Evolutionary conservation across 371 early-diverging fungal genomes (phyloP), one percentile per base, ranked within the genome.

Genomic region (Amoeboaphelidium protococcarum): DNA sequence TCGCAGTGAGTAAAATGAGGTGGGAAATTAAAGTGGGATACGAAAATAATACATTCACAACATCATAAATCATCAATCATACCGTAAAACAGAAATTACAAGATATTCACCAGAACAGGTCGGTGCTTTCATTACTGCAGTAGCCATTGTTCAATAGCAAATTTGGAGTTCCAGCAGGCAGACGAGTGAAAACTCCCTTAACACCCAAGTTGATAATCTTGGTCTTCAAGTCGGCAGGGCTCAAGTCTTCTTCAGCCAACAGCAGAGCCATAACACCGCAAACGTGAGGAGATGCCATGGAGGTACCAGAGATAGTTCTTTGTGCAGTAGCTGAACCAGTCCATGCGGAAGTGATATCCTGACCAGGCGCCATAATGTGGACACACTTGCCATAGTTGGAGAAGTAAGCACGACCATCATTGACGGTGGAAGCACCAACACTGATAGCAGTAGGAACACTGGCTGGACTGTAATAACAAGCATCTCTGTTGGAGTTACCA

Each of bases 361-460:
- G 12, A n/a, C 67, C 67, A 3, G 67, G 67, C 19, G 66, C 67
- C 51, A 57, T 61, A 20, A 66, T 42, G 50, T 66, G 58, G 20
- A 66, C 62, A 51, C 67, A 66, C 13, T 27, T 4, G 2, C 67
- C 67, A 23, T 45, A 59, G 47, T 66, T 66, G 44, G 49, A 52
- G 40, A 63, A 65, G 22, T 43, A 40, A 3, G 63, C 57, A 26
- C 55, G 46, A 10, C 16, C 37, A 10, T 16, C 76, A 16, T 47
- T 46, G 23, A 54, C 56, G 53, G 80, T 78, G 2, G 81, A 71
- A 23, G 94, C 59, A 13, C 73, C 72, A 19, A 72, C 72, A 0
- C 73, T 72, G 25, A 73, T 54, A 25, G 61, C 64, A 23, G 50
- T 45, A 43, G 48, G 45, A 10, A 67, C 54, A 13, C 67, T 62